These are phyloP conservation scores for Pseudogymnoascus sp. DNA, from an alignment of 2,329 filamentous ascomycete genomes.

Conservation along the genomic window DNA sequence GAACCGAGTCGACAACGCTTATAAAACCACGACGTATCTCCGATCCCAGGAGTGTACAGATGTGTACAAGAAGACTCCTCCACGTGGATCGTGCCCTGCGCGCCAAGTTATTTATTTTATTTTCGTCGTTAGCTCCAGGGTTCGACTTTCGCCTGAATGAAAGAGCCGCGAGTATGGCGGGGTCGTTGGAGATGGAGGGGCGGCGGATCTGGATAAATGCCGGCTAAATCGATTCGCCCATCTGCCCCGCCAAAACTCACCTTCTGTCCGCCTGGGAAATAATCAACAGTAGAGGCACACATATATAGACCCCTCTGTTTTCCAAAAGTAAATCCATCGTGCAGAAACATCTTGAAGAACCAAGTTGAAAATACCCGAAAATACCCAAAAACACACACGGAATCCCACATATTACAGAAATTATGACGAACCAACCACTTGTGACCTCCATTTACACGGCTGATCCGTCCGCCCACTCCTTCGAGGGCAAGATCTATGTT, in stretches of 20 bases:
- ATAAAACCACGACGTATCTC: not conserved
- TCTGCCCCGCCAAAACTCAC: slow-evolving; percentile 1
- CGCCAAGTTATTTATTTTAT: not conserved
- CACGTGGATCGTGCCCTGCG: not conserved
- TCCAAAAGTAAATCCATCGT: not conserved
- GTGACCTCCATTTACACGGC: slow-evolving; percentile 71
- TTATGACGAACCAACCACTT: slow-evolving; percentile 38
- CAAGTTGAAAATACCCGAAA: not conserved
- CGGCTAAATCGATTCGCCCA: not conserved
- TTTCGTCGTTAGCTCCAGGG: not conserved
- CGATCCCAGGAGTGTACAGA: not conserved
- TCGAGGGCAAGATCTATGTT: slow-evolving; percentile 66
- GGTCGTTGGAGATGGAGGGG: slow-evolving; percentile 2
- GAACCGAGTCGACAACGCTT: not conserved
- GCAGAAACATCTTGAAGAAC: not conserved
- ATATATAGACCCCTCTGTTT: not conserved
- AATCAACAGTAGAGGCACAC: not conserved
- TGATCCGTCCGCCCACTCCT: slow-evolving; percentile 73
- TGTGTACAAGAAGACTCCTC: not conserved
- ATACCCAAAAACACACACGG: not conserved
- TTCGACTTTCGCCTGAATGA: slow-evolving; percentile 7
- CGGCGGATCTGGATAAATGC: slow-evolving; percentile 5
- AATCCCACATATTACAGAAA: not conserved
- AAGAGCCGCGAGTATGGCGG: slow-evolving; percentile 4
- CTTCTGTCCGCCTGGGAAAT: not conserved